Percentiles rank a stretch among this genome's conserved stretches.
phyloP scores from a whole-genome alignment of 371 early-diverging fungal genomes.

The Mycotypha africana region DNA sequence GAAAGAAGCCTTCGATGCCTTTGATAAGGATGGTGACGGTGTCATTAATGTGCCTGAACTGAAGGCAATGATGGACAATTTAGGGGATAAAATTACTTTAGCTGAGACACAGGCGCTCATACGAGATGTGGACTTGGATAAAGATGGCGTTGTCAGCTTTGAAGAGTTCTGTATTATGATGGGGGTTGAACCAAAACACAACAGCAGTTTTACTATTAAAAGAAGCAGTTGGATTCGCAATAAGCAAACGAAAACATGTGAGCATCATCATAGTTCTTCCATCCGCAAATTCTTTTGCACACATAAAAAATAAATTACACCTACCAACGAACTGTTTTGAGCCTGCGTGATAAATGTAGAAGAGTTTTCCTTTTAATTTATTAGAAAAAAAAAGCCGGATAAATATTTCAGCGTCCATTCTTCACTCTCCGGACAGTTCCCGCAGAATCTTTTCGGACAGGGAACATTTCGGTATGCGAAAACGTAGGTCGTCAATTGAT shows the following conservation, averaged over 20 bases:
- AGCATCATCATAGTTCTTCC: conserved; percentile 22
- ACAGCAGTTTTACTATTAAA: background rate
- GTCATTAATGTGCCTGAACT: conserved; percentile 32
- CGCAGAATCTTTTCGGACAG: no score
- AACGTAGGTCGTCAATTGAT: no score
- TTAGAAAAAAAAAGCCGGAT: no score
- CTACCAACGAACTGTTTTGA: no score
- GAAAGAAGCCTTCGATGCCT: conserved; percentile 39
- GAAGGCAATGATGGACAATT: conserved; percentile 37
- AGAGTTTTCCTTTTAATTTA: no score
- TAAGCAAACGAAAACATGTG: no score
- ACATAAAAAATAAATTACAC: no score
- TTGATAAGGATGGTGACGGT: conserved; percentile 40
- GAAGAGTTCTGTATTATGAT: conserved; percentile 39
- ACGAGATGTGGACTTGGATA: conserved; percentile 32
- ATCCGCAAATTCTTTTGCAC: conserved; percentile 28
- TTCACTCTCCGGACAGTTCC: no score
- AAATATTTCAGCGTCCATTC: no score
- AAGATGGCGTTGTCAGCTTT: conserved; percentile 39
- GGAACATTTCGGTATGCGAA: no score
- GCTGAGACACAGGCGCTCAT: conserved; percentile 35
- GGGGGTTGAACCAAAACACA: conserved; percentile 19
- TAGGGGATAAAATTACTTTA: conserved; percentile 33
- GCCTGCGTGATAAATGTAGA: no score
- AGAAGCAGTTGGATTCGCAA: no score